Base-by-base conservation (phyloP, 202 grass and related monocot species). In the Setaria italica region DNA sequence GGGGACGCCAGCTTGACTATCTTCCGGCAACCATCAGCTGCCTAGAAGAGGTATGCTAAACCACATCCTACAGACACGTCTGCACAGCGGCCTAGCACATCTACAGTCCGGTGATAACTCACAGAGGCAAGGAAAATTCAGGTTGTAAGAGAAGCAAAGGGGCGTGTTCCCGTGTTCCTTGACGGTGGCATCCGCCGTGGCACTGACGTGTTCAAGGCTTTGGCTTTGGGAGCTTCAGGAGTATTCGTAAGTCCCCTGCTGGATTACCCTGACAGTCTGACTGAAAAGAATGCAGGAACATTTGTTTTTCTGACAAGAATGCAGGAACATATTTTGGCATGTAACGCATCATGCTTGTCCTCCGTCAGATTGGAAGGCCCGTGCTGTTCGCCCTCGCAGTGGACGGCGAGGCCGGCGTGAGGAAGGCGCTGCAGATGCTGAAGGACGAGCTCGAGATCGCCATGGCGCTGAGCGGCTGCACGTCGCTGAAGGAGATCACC, bases 141-240 rank as follows among this genome's bases (percentile, higher is more conserved):
- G 93, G 93, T 93, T 48, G 91, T 92, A 29, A 93, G 68, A 47
- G 89, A 80, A 59, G 95, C 91, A 8, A 92, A 89, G 67, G 91
- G 89, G 11, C 81, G 74, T 54, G 51, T 98, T 16, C 95, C 92
- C 11, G 92, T 98, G 65, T 98, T 95, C 84, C 89, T 98, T 14
- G 95, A 97, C 83, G 80, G 92, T 19, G 95, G 95, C 47, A 86
- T 98, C 70, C 95, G 95, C 33, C 90, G 95, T 53, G 95, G 95
- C 81, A 95, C 95, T 0, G 95, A 98, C 70, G 92, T 95, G 72
- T 98, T 98, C 89, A 98, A 98, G 90, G 92, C 95, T 32, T 76
- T 98, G 85, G 95, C 95, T 0, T 64, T 98, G 59, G 95, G 95
- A 83, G 95, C 92, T 15, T 88, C 92, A 45, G 95, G 95, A 72